Evolutionary conservation across 768 basidiomycete species (phyloP).

Genomic region (Pisolithus marmoratus): DNA sequence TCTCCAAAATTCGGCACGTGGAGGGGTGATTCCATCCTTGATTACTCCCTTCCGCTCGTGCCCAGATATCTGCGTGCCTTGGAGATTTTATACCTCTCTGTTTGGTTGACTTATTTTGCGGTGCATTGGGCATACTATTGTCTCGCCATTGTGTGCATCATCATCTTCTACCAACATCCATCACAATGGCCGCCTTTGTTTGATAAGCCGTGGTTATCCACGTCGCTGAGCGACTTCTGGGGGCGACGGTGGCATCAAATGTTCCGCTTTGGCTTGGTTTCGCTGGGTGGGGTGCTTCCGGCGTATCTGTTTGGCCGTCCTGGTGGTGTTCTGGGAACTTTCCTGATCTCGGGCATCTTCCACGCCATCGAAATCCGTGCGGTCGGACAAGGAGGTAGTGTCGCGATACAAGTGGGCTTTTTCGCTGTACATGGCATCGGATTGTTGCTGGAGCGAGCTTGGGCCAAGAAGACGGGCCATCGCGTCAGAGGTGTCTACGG

Average conservation of each 20-base stretch:
- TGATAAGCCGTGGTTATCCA: constrained; percentile 48
- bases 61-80: constrained; percentile 33
- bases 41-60: constrained; percentile 27
- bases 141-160: constrained; percentile 37
- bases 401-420: constrained; percentile 45
- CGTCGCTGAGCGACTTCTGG: constrained; percentile 61
- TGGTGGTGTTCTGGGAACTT: constrained; percentile 51
- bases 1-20: constrained; percentile 34
- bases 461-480: constrained; percentile 36
- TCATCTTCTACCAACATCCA: constrained; percentile 41
- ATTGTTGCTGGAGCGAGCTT: constrained; percentile 43
- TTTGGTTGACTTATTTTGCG: constrained; percentile 39
- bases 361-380: constrained; percentile 55
- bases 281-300: constrained; percentile 42
- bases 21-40: constrained; percentile 34
- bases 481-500: constrained; percentile 44
- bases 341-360: constrained; percentile 51
- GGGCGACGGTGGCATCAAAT: constrained; percentile 60
- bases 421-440: constrained; percentile 54
- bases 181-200: constrained; percentile 62
- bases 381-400: constrained; percentile 47
- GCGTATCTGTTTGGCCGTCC: constrained; percentile 39
- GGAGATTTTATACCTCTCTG: constrained; percentile 37
- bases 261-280: constrained; percentile 52
- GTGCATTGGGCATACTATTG: constrained; percentile 40